Evolutionary conservation across 805 yeast genomes (phyloP), one percentile per base, ranked within the genome.

Genomic region (Danielia reshetovae): DNA sequence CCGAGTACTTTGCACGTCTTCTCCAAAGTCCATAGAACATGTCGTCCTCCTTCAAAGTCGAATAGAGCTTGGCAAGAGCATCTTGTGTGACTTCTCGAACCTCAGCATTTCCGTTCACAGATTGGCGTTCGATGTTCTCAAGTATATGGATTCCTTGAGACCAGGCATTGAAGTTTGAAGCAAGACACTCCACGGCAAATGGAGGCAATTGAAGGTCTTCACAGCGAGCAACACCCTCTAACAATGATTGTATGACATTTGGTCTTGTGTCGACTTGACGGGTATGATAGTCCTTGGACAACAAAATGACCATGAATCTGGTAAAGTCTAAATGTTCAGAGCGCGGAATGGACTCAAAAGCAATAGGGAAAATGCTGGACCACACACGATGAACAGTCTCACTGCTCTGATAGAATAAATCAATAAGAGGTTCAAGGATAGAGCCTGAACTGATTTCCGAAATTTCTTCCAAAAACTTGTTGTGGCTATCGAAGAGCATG

Each of bases 11-110:
- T 6, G 97, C 95, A 39, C 97, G 74, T 57, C 97, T 74, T 63
- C 97, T 78, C 99, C 99, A 93, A 46, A 88, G 70, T 3, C 99
- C 99, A 56, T 93, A 93, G 56, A 89, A 93, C 89, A 90, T 85
- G 51, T 93, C 98, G 35, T 86, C 95, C 51, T 93, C 98, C 49
- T 87, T 94, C 34, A 93, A 62, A 7, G 83, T 77, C 4, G 95
- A 81, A 51, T 90, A 93, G 57, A 90, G 65, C 60, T 94, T 97
- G 23, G 88, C 77, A 28, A 93, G 61, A 0, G 98, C 96, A 61
- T 93, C 97, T 42, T 83, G 81, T 38, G 85, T 87, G 3, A 88
- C 81, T 38, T 89, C 96, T 17, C 81, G 73, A 11, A 90, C 85
- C 39, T 81, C 81, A 8, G 77, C 70, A 49, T 81, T 85, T 19